Evolutionary conservation across 176 grass and related monocot genomes (phyloP).

Genomic region (Oryza meyeriana): DNA sequence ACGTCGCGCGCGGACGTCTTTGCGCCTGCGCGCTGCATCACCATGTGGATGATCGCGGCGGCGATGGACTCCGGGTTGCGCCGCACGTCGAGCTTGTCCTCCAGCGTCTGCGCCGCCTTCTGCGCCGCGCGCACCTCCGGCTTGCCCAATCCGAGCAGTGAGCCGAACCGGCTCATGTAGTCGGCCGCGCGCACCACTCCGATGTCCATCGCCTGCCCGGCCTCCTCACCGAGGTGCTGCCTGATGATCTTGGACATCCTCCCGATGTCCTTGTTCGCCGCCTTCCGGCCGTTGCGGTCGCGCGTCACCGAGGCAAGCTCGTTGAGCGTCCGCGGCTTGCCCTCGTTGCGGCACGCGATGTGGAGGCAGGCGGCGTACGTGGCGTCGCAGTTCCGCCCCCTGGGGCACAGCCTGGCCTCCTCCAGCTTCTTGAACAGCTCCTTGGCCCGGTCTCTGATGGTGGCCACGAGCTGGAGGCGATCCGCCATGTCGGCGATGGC

Average conservation of each 20-base stretch:
- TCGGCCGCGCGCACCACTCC: not conserved
- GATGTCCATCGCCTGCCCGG: not conserved
- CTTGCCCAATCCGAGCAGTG: not conserved
- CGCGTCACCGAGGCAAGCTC: not conserved
- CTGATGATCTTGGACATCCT: not conserved
- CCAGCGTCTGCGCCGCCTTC: not conserved
- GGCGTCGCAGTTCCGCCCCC: not conserved
- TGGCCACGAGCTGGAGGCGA: not conserved
- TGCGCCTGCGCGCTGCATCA: not conserved
- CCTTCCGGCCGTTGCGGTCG: not conserved
- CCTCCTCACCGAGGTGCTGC: not conserved
- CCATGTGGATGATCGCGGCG: not conserved
- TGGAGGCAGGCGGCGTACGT: not conserved
- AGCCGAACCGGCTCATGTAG: not conserved
- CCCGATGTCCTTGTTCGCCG: not conserved
- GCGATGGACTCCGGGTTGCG: not conserved
- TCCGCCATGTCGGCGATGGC: not conserved
- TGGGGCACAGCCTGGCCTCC: not conserved
- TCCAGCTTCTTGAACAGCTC: not conserved
- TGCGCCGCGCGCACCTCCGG: not conserved
- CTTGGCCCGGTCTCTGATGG: not conserved
- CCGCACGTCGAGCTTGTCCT: not conserved
- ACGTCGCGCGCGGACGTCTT: not conserved
- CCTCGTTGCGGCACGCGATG: not conserved
- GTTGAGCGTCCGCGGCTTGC: not conserved